Percentiles rank a stretch among this genome's conserved stretches.
Evolutionary conservation across 305 asterid genomes (phyloP).

Genomic region (Fraxinus xanthoxyloides): DNA sequence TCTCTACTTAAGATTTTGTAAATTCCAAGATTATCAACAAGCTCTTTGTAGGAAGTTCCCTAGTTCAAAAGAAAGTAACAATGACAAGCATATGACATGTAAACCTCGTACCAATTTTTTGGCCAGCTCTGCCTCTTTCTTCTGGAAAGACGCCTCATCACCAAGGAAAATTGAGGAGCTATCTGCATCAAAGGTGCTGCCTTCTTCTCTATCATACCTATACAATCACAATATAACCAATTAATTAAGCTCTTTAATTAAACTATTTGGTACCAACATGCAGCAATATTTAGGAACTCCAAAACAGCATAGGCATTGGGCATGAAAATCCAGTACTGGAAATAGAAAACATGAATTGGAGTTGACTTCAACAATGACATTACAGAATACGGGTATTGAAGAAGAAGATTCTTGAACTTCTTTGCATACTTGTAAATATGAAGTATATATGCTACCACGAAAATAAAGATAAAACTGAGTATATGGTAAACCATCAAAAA

Average conservation of each 20-base stretch:
- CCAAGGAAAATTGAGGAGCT: slow-evolving; percentile 77
- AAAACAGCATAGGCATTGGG: background rate
- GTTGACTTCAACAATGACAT: background rate
- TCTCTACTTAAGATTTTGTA: background rate
- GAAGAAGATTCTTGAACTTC: background rate
- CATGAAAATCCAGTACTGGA: background rate
- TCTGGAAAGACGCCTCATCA: slow-evolving; percentile 89
- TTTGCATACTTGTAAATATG: background rate
- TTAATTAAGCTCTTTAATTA: background rate
- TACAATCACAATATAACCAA: slow-evolving; percentile 21
- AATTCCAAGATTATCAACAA: background rate
- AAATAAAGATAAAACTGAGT: background rate
- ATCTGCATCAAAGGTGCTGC: slow-evolving; percentile 66
- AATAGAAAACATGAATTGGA: background rate
- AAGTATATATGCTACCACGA: background rate
- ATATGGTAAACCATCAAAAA: background rate
- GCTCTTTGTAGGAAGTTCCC: background rate
- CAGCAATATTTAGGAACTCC: background rate
- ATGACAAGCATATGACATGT: background rate
- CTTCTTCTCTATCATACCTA: slow-evolving; percentile 98
- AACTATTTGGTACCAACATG: background rate
- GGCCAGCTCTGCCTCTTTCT: slow-evolving; percentile 86
- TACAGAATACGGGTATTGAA: background rate
- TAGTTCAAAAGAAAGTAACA: background rate
- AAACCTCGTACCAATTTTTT: slow-evolving; percentile 63